phyloP scores from a whole-genome alignment of 2,329 filamentous ascomycete species.

The Whalleya microplaca region DNA sequence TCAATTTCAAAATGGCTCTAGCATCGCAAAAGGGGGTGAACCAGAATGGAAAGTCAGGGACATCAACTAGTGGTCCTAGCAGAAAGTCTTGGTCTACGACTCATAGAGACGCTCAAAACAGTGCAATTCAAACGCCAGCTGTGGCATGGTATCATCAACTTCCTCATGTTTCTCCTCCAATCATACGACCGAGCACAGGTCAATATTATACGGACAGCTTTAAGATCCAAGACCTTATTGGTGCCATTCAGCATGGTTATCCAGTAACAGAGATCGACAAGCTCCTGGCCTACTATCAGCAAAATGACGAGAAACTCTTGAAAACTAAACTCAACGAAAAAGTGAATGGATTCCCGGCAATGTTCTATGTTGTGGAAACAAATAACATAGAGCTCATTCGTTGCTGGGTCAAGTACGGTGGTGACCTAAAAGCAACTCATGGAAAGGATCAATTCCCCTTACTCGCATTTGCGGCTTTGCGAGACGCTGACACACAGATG shows the following conservation, averaged over 20 bases:
- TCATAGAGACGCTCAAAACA: too few relatives aligned
- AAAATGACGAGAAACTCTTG: constrained; percentile 4
- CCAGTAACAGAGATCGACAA: constrained; percentile 10
- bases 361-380: constrained; percentile 29
- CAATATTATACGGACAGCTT: not conserved
- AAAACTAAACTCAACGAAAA: constrained; percentile 19
- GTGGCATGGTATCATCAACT: constrained; percentile 9
- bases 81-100: too few relatives aligned
- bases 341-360: constrained; percentile 23
- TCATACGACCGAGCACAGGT: not conserved
- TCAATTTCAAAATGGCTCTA: too few relatives aligned
- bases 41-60: too few relatives aligned
- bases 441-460: constrained; percentile 19
- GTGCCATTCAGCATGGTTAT: constrained; percentile 19
- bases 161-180: constrained; percentile 10
- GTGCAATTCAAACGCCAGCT: too few relatives aligned
- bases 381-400: constrained; percentile 22
- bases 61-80: too few relatives aligned
- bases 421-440: constrained; percentile 22
- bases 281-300: constrained; percentile 14
- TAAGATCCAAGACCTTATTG: constrained; percentile 15
- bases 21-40: too few relatives aligned
- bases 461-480: constrained; percentile 26
- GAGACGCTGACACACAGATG: constrained; percentile 3
- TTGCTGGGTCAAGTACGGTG: constrained; percentile 26